phyloP scores from a whole-genome alignment of 2,329 filamentous ascomycete species.

The Fusarium odoratissimum region DNA sequence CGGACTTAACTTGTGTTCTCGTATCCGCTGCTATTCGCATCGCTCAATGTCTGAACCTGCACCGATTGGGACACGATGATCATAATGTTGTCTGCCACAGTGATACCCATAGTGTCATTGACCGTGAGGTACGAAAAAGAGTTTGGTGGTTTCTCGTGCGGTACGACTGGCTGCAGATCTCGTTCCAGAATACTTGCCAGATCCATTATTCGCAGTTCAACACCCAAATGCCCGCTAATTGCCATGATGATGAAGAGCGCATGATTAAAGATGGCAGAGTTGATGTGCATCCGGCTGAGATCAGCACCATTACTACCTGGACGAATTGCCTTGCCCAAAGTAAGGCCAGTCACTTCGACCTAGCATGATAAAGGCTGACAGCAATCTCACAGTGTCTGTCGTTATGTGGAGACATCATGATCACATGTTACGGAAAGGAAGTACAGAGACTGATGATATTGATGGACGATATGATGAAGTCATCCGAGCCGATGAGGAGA shows the following conservation, averaged over 20 bases:
- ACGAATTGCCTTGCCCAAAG: neutral
- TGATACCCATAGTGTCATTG: too few species aligned
- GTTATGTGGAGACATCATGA: conserved; percentile 4
- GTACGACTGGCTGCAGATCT: conserved; percentile 10
- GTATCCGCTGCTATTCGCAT: neutral
- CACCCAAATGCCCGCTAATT: neutral
- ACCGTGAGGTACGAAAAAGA: neutral
- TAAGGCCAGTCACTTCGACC: accelerated
- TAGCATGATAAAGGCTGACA: neutral
- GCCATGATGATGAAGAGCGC: neutral
- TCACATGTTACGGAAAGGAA: accelerated
- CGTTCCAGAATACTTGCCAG: conserved; percentile 7
- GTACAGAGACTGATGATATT: neutral
- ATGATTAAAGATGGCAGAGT: neutral
- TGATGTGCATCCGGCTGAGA: accelerated
- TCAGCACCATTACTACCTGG: neutral
- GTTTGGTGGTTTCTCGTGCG: conserved; percentile 11
- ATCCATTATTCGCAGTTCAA: neutral
- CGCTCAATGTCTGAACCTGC: neutral
- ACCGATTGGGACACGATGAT: neutral
- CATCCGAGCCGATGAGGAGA: neutral
- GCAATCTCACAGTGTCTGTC: neutral
- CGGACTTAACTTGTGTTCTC: neutral
- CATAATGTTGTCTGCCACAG: too few species aligned
- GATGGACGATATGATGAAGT: neutral